Percentiles rank a stretch among this genome's conserved stretches.
Evolutionary conservation across 2,329 filamentous ascomycete species (phyloP).

Genomic region (Pleoardoris graminearum): DNA sequence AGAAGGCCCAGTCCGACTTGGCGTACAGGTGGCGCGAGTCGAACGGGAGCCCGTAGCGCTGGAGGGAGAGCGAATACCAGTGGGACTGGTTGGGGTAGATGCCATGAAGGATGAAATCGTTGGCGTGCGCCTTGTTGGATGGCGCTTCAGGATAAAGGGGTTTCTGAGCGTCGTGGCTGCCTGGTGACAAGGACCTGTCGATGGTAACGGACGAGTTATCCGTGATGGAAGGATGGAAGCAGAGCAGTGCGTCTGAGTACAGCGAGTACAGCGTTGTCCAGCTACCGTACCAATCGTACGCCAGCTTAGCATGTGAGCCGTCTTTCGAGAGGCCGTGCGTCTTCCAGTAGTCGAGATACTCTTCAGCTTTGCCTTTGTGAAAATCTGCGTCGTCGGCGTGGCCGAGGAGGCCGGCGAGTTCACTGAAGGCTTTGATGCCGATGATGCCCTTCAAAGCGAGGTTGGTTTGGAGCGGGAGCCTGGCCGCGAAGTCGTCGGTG

Average conservation of each 20-base stretch:
- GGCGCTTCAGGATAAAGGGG: constrained; percentile 12
- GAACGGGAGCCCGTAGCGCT: constrained; percentile 80
- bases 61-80: constrained; percentile 79
- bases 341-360: constrained; percentile 75
- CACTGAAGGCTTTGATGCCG: constrained; percentile 76
- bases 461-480: constrained; percentile 77
- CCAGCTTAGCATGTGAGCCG: constrained; percentile 73
- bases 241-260: constrained; percentile 77
- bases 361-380: constrained; percentile 65
- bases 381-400: constrained; percentile 60
- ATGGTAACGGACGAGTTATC: constrained; percentile 29
- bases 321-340: constrained; percentile 69
- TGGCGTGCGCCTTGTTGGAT: constrained; percentile 36
- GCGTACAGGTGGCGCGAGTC: constrained; percentile 83
- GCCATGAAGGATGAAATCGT: constrained; percentile 70
- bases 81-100: constrained; percentile 79
- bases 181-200: no score
- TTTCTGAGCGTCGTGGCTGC: no score
- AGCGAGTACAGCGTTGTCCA: constrained; percentile 88
- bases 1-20: constrained; percentile 91
- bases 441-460: constrained; percentile 83
- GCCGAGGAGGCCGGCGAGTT: constrained; percentile 66
- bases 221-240: constrained; percentile 68
- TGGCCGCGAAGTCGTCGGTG: constrained; percentile 83
- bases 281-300: constrained; percentile 78